phyloP scores from a whole-genome alignment of 2,329 filamentous ascomycete genomes.

The Diaporthe batatas region DNA sequence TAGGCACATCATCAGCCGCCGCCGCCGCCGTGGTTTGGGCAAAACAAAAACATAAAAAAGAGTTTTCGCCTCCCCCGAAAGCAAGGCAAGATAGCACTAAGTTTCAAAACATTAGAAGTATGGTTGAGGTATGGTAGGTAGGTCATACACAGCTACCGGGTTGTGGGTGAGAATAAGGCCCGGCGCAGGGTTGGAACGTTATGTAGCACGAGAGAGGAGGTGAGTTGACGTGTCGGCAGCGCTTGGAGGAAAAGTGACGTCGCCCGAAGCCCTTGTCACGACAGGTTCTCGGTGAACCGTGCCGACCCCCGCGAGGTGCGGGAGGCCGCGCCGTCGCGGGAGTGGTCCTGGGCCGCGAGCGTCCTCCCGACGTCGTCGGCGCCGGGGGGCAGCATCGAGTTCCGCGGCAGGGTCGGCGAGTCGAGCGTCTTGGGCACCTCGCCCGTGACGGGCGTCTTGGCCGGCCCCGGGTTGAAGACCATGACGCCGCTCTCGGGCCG shows the following conservation, averaged over 20 bases:
- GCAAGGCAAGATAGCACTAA: constrained; percentile 13
- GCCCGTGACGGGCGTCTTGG: constrained; percentile 69
- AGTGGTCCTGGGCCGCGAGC: constrained; percentile 39
- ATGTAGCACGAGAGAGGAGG: background rate
- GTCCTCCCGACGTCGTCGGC: constrained; percentile 42
- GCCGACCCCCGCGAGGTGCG: constrained; percentile 39
- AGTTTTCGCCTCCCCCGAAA: background rate
- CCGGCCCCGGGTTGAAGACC: constrained; percentile 75
- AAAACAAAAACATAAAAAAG: background rate
- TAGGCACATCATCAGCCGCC: constrained; percentile 38
- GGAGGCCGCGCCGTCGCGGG: constrained; percentile 38
- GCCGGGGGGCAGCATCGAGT: constrained; percentile 32
- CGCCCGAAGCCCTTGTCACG: constrained; percentile 18
- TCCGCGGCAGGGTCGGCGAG: constrained; percentile 36
- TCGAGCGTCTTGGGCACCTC: constrained; percentile 35
- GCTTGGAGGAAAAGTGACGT: background rate
- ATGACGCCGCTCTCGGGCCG: constrained; percentile 71
- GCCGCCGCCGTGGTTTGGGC: background rate
- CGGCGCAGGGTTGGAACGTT: constrained; percentile 16
- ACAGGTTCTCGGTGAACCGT: constrained; percentile 40
- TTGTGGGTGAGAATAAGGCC: background rate
- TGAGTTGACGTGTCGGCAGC: constrained; percentile 10
- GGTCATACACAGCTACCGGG: constrained; percentile 40
- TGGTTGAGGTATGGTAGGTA: constrained; percentile 38
- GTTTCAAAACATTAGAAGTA: constrained; percentile 43